Evolutionary conservation across 139 green algal genomes (phyloP).

Genomic region (Chlamydomonas sp.): DNA sequence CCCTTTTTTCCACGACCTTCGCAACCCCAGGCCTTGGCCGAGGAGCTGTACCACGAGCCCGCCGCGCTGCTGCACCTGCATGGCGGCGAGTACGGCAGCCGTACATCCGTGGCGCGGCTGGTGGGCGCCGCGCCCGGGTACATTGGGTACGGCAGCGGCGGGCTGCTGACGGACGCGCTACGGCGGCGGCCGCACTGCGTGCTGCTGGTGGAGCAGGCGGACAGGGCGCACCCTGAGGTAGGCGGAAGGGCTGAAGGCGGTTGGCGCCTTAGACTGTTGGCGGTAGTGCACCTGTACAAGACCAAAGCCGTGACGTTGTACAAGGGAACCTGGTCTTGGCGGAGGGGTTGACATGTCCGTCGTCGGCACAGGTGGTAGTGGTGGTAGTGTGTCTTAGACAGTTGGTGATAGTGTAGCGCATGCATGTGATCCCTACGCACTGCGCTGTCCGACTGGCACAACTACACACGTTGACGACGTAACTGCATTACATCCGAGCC

Average conservation of each 20-base stretch:
- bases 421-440: too few relatives aligned
- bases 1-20: background rate
- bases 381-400: too few relatives aligned
- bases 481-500: too few relatives aligned
- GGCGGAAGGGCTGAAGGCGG: background rate
- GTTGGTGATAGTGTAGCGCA: too few relatives aligned
- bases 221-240: conserved; percentile 61
- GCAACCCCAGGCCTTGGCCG: background rate
- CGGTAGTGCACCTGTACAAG: too few relatives aligned
- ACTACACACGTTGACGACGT: too few relatives aligned
- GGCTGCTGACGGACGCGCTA: conserved; percentile 57
- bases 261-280: background rate
- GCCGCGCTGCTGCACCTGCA: conserved; percentile 28
- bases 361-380: too few relatives aligned
- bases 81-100: conserved; percentile 71
- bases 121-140: conserved; percentile 87
- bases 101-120: conserved; percentile 77
- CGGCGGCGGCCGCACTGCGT: conserved; percentile 48
- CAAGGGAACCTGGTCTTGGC: too few relatives aligned
- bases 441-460: too few relatives aligned
- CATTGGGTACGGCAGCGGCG: conserved; percentile 75
- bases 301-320: too few relatives aligned
- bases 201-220: conserved; percentile 53
- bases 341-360: too few relatives aligned
- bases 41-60: conserved; percentile 28